Conservation (phyloP, 2,329 filamentous ascomycete species). For the Colletotrichum sojae region DNA sequence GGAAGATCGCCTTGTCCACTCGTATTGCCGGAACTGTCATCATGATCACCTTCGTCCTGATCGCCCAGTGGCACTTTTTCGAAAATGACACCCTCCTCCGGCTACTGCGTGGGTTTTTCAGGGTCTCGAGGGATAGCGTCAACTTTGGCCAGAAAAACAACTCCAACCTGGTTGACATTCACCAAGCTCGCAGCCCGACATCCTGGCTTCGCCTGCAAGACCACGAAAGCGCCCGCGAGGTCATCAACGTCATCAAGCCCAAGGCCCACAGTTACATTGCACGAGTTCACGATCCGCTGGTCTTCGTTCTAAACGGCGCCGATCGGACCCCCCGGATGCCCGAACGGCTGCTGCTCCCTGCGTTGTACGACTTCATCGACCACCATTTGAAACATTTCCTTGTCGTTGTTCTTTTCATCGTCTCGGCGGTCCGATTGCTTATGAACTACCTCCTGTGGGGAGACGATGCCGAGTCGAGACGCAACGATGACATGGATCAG, state of each 20-base stretch:
- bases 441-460: conserved; percentile 83
- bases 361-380: conserved; percentile 77
- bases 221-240: conserved; percentile 82
- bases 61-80: conserved; percentile 85
- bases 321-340: conserved; percentile 71
- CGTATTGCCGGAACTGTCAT: conserved; percentile 82
- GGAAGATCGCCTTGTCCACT: conserved; percentile 78
- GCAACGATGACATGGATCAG: conserved; percentile 61
- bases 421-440: conserved; percentile 76
- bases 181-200: conserved; percentile 81
- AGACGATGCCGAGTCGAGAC: conserved; percentile 63
- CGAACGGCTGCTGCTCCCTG: conserved; percentile 66
- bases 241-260: conserved; percentile 83
- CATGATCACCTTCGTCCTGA: conserved; percentile 79
- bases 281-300: conserved; percentile 80
- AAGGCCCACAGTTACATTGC: conserved; percentile 79
- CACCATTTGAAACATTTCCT: conserved; percentile 72
- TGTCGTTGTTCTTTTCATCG: conserved; percentile 72
- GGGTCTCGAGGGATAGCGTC: conserved; percentile 47
- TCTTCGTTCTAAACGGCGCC: conserved; percentile 79
- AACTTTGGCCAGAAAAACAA: conserved; percentile 43
- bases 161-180: conserved; percentile 71
- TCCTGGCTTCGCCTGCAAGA: conserved; percentile 85
- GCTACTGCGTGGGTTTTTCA: conserved; percentile 52
- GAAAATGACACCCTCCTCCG: conserved; percentile 66